Base-by-base conservation (phyloP, 2,329 filamentous ascomycete genomes). In the Colletotrichum sansevieriae region DNA sequence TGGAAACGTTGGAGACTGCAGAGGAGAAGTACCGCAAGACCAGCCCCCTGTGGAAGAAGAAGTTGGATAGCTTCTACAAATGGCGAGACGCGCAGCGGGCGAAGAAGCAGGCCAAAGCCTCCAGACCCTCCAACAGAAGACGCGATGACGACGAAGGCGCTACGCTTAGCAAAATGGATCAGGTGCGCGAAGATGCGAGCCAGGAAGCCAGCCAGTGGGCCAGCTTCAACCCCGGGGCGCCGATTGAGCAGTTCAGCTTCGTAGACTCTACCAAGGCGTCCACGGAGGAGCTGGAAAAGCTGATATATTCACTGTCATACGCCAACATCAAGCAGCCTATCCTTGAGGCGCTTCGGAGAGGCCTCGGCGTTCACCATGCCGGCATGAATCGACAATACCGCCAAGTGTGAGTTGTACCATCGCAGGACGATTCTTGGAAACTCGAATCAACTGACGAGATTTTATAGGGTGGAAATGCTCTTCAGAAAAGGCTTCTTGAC, bases 301-400 rank as follows among this genome's bases (percentile, higher is more conserved):
- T 87, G 68, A 78, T 89, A 15, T 73, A 79, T 15, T 80, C 86
- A 33, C 79, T 93, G 5, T 78, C 80, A n/a, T 78, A 79, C 52
- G 85, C 85, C 57, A 79, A 82, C 13, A 81, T 90, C 20, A 76
- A 81, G 0, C 79, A 83, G 11, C 83, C 83, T 71, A 76, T 94
- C 9, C 83, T 93, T 20, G 80, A 85, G 10, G 88, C 88, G 2
- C 81, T 95, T 1, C 82, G 82, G 66, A 83, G 92, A 63, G 92
- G 93, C 20, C 83, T 95, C 18, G 93, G 91, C 37, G 87, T 95
- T 7, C 92, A 95, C 79, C 93, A 95, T 75, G 87, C 92, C 18
- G 92, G 92, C 79, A 89, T 95, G 89, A 95, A 94, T 75, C 85
- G 91, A 56, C 88, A 88, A 70, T 95, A 95, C 75, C 87, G 92